Evolutionary conservation across 2,329 filamentous ascomycete genomes (phyloP).

Genomic region (Lasiodiplodia hormozganensis): DNA sequence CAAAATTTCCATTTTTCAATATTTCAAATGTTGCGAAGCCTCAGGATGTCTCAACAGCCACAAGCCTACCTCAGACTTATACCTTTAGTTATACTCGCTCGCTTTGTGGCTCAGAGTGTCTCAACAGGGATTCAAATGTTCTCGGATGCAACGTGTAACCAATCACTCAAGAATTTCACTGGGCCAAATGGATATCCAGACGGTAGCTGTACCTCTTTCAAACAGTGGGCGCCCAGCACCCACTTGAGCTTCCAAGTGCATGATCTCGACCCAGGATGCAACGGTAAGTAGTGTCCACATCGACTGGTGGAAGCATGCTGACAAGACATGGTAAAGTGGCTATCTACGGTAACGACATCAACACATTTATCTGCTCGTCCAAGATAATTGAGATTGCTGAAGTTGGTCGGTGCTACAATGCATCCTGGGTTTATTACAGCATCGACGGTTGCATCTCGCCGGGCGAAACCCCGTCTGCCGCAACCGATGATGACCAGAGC

Average conservation of each 20-base stretch:
- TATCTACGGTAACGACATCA: constrained; percentile 12
- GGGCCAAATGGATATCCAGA: not conserved
- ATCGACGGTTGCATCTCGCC: constrained; percentile 32
- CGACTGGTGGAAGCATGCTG: not conserved
- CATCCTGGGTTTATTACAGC: constrained; percentile 24
- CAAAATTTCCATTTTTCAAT: too few relatives aligned
- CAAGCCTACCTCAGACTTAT: not conserved
- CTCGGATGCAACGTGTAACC: not conserved
- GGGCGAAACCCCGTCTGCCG: not conserved
- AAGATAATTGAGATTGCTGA: not conserved
- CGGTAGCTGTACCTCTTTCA: not conserved
- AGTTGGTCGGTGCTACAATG: constrained; percentile 3
- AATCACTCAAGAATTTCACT: not conserved
- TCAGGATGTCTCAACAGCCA: not conserved
- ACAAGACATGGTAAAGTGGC: not conserved
- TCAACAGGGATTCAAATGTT: not conserved
- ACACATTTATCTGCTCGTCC: not conserved
- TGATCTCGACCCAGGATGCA: not conserved
- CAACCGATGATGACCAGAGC: not conserved
- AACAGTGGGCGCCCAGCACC: not conserved
- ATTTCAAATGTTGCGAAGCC: accelerated
- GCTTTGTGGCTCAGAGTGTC: not conserved
- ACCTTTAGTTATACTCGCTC: not conserved
- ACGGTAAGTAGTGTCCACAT: not conserved
- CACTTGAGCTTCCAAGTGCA: not conserved